Base-by-base conservation (phyloP, 352 stramenopile species). In the Phytophthora pistaciae region DNA sequence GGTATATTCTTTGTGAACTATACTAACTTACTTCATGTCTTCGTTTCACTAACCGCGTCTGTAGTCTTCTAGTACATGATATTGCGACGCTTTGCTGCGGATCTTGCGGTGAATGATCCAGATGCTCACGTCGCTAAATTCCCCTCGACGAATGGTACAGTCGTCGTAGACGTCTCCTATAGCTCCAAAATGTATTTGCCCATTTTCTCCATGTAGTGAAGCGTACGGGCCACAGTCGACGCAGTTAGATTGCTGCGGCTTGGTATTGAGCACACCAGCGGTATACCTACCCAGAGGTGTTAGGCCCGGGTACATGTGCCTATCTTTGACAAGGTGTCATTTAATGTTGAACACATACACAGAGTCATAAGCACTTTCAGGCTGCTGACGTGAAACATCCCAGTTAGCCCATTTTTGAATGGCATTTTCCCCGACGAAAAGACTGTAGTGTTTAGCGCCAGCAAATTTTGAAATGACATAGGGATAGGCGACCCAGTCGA, bases 21-120 rank as follows among this genome's bases (percentile, higher is more conserved):
- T 48, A 48, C 40, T 48, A 48, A 48, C 40, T 48, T 48, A 20
- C 40, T 48, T 48, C 40, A 48, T 48, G 13, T 48, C 40, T 48
- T 48, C 40, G 40, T 48, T 48, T 48, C 16, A 48, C 14, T 48
- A 48, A 14, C 40, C 40, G 40, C 40, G 40, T 48, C 40, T 16
- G 40, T 48, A 48, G 21, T 48, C 40, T 21, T 48, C 40, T 48
- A 3, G 40, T 48, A 48, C 40, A 48, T 48, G 40, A 18, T 14
- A 48, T 48, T 48, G 40, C 40, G 40, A 48, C 40, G 40, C 40
- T 48, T 48, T 5, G 40, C 40, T 48, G 14, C 40, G 13, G 14
- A 48, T 48, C 40, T 48, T 0, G 40, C 40, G 14, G 40, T 48
- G 40, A 48, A 48, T n/a, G 40, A 48, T 48, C 40, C 40, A n/a